Evolutionary conservation across 2,329 filamentous ascomycete genomes (phyloP).

Genomic region (Claviceps fusiformis): DNA sequence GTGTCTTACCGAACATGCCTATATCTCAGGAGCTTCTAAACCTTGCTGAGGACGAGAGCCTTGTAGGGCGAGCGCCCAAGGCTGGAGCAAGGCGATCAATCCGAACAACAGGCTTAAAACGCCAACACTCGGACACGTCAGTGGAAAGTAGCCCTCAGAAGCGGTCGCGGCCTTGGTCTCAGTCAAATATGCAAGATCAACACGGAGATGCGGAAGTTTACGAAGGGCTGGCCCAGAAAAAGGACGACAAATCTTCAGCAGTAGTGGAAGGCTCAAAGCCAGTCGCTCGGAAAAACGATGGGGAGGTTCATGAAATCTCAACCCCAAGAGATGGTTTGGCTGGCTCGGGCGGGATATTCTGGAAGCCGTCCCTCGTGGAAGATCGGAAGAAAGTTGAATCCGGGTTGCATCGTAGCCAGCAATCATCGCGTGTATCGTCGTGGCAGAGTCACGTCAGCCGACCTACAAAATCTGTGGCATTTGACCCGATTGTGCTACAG

Average conservation of each 20-base stretch:
- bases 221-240: background rate
- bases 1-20: constrained; percentile 22
- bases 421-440: constrained; percentile 10
- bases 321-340: background rate
- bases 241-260: background rate
- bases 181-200: background rate
- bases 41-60: constrained; percentile 25
- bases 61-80: constrained; percentile 12
- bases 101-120: background rate
- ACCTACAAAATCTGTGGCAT: background rate
- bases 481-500: background rate
- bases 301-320: background rate
- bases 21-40: constrained; percentile 25
- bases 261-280: background rate
- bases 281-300: background rate
- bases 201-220: background rate
- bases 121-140: background rate
- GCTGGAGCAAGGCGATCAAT: background rate
- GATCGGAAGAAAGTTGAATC: background rate
- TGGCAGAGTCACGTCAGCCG: constrained; percentile 30
- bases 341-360: background rate
- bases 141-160: background rate
- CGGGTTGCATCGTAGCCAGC: background rate
- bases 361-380: background rate
- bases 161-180: background rate